Conservation (phyloP, 345 rosid genomes). For the Linum trigynum region DNA sequence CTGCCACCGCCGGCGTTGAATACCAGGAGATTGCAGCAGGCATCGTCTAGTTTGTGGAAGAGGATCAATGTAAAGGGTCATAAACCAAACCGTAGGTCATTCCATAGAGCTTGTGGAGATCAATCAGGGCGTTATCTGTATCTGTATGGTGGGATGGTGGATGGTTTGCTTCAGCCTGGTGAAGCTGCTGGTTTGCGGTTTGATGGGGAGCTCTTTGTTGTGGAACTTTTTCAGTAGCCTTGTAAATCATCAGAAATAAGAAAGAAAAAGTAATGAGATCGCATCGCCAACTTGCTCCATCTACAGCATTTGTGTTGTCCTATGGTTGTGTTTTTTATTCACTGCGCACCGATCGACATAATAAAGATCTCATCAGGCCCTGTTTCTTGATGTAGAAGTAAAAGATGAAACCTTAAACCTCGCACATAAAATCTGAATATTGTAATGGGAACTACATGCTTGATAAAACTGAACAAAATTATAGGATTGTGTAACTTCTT, state of each 20-base stretch:
- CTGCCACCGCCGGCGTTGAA: conserved; percentile 19
- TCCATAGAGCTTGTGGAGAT: conserved; percentile 76
- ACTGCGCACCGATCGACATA: too few relatives aligned
- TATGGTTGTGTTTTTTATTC: background rate
- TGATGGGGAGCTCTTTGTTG: conserved; percentile 67
- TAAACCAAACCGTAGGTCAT: conserved; percentile 54
- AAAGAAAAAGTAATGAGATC: background rate
- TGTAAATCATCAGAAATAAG: conserved; percentile 9
- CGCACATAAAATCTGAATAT: too few relatives aligned
- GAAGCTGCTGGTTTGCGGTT: conserved; percentile 55
- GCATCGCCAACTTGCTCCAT: background rate
- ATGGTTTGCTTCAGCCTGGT: conserved; percentile 46
- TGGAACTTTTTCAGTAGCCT: conserved; percentile 45
- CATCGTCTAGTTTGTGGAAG: conserved; percentile 39
- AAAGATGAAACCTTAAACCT: too few relatives aligned
- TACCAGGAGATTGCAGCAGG: conserved; percentile 21
- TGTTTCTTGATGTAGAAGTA: too few relatives aligned
- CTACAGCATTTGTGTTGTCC: too few relatives aligned
- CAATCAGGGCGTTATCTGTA: conserved; percentile 52
- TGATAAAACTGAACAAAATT: too few relatives aligned
- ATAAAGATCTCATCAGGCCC: too few relatives aligned
- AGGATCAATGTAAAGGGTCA: conserved; percentile 46
- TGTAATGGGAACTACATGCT: too few relatives aligned
- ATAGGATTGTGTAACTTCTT: too few relatives aligned
- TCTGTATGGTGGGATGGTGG: conserved; percentile 88